These are phyloP conservation scores for Amylocarpus encephaloides DNA, from an alignment of 2,329 filamentous ascomycete genomes.

Conservation along the genomic window DNA sequence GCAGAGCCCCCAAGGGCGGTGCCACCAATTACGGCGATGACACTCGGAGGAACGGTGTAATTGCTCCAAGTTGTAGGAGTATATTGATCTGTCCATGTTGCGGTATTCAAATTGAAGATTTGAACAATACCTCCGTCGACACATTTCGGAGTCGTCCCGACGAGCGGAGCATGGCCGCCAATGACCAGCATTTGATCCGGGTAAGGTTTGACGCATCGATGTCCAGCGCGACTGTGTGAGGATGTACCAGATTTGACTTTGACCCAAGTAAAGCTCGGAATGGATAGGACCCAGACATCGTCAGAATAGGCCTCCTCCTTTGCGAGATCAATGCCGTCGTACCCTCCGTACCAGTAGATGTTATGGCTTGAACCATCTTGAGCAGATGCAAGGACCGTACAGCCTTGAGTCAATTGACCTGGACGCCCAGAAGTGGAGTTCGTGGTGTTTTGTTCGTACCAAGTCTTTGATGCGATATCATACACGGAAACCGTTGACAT, in stretches of 20 bases:
- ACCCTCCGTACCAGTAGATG: slow-evolving; percentile 73
- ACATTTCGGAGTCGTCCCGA: slow-evolving; percentile 35
- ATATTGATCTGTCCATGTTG: slow-evolving; percentile 65
- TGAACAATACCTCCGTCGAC: slow-evolving; percentile 48
- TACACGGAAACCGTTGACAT: slow-evolving; percentile 67
- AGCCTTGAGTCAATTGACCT: slow-evolving; percentile 62
- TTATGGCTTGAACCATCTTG: slow-evolving; percentile 70
- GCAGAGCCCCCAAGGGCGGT: slow-evolving; percentile 55
- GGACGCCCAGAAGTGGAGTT: slow-evolving; percentile 56
- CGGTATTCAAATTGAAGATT: slow-evolving; percentile 67
- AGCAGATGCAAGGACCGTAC: slow-evolving; percentile 61
- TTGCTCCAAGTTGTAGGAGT: slow-evolving; percentile 53
- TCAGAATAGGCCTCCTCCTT: slow-evolving; percentile 48
- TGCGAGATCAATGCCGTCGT: slow-evolving; percentile 43
- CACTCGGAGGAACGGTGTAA: slow-evolving; percentile 60
- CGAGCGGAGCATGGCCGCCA: slow-evolving; percentile 51
- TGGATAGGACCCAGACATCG: slow-evolving; percentile 67
- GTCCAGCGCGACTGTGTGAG: slow-evolving; percentile 54
- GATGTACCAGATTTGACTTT: slow-evolving; percentile 48
- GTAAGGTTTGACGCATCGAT: slow-evolving; percentile 63
- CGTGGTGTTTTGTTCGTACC: slow-evolving; percentile 67
- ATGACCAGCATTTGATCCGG: slow-evolving; percentile 66
- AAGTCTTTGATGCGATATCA: slow-evolving; percentile 61
- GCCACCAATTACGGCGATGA: slow-evolving; percentile 57
- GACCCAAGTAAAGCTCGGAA: slow-evolving; percentile 69